These are phyloP conservation scores for Lachnellula hyalina DNA, from an alignment of 2,329 filamentous ascomycete genomes.

Conservation along the genomic window DNA sequence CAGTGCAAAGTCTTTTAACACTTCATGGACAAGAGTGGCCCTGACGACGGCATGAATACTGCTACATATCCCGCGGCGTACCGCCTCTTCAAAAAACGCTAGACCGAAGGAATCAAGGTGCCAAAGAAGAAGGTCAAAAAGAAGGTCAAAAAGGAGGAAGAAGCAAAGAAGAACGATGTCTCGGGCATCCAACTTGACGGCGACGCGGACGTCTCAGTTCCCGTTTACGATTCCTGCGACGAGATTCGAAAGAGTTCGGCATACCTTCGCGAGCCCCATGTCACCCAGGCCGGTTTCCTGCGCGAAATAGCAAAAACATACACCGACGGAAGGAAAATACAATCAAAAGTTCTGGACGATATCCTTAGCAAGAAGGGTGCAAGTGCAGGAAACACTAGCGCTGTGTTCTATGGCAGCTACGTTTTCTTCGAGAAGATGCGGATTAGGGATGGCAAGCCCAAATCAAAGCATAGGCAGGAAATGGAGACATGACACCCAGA, in stretches of 20 bases:
- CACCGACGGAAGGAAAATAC: slow-evolving; percentile 34
- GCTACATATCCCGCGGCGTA: slow-evolving; percentile 35
- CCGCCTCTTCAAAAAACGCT: slow-evolving; percentile 45
- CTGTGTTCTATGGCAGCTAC: slow-evolving; percentile 49
- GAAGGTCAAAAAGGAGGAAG: slow-evolving; percentile 31
- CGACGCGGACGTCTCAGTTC: slow-evolving; percentile 42
- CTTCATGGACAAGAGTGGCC: slow-evolving; percentile 44
- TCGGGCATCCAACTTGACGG: slow-evolving; percentile 39
- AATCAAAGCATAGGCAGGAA: slow-evolving; percentile 44
- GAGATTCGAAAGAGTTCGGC: slow-evolving; percentile 49
- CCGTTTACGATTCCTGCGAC: slow-evolving; percentile 53
- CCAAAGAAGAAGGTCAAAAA: slow-evolving; percentile 34
- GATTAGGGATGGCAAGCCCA: slow-evolving; percentile 45
- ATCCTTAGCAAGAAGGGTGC: slow-evolving; percentile 48
- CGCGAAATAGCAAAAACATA: slow-evolving; percentile 43
- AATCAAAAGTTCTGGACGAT: slow-evolving; percentile 39
- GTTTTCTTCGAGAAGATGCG: slow-evolving; percentile 56
- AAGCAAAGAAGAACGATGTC: slow-evolving; percentile 34
- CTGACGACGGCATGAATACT: slow-evolving; percentile 32
- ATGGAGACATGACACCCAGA: slow-evolving; percentile 39
- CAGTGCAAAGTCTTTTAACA: slow-evolving; percentile 32
- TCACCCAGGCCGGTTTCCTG: slow-evolving; percentile 48
- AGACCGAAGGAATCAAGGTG: slow-evolving; percentile 41
- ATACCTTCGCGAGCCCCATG: slow-evolving; percentile 40
- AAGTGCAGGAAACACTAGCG: slow-evolving; percentile 42